Base-by-base conservation (phyloP, 805 yeast genomes). In the Ogataea parapolymorpha region DNA sequence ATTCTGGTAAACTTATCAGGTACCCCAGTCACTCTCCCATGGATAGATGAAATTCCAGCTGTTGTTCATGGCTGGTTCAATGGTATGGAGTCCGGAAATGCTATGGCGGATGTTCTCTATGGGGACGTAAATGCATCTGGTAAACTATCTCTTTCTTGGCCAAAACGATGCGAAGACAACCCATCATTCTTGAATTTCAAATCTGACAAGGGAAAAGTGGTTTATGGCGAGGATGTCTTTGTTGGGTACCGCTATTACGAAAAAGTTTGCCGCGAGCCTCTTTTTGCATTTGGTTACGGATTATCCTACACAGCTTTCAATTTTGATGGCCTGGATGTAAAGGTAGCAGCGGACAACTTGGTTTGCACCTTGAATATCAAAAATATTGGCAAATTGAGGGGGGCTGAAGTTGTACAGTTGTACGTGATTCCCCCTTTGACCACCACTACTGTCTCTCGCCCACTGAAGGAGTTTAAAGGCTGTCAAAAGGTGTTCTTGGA, bases 181-280 rank as follows among this genome's bases (percentile, higher is more conserved):
- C 84, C 85, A 10, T 70, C 82, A 0, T 79, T 56, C 58, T 59
- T 76, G 52, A 76, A 71, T 60, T 77, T 64, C 63, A 62, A 64
- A 23, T 64, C 79, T 8, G 72, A 72, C 52, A 68, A 68, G 53
- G 83, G 84, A 32, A 61, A 71, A 38, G 76, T 72, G 24, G 52
- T 73, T 41, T 81, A 80, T 50, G 84, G 85, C 44, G 87, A 81
- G 57, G 84, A 79, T 53, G 74, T 80, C 33, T 80, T 68, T 56
- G 75, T 80, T 38, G 86, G 85, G 15, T 79, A 80, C 65, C 65
- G 78, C 44, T 77, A 62, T 63, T 81, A 76, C 58, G 85, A 80
- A 52, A 74, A 73, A 58, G 55, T 64, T 26, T 67, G 71, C 46
- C 62, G 58, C 30, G 66, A 67, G 20, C 78, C 75, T 5, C 63